Base-by-base conservation (phyloP, 2,329 filamentous ascomycete genomes). In the Neofusicoccum sp. region DNA sequence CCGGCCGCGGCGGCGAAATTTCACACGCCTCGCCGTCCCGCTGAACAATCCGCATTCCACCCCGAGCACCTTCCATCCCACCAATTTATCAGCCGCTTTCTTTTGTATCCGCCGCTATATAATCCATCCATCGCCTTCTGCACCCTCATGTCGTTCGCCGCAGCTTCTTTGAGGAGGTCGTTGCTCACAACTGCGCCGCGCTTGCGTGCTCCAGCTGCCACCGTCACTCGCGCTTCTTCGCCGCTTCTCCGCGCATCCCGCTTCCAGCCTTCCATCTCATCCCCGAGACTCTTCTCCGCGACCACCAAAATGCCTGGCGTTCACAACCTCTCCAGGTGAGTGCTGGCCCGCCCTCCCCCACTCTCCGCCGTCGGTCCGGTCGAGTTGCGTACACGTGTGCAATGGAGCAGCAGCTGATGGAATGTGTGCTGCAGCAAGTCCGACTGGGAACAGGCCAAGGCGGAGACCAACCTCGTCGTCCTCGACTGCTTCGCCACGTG, bases 401-500 rank as follows among this genome's bases (percentile, higher is more conserved):
- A 28, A 12, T 33, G 7, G 34, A 31, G 26, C 51, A 16, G 38
- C n/a, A 20, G 38, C 31, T 45, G 34, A 58, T 48, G 38, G 20
- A 14, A 20, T 6, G 28, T 6, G 26, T 40, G 62, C 20, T 59
- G 64, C 64, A 90, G 86, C 66, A 84, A 82, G 71, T 71, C 78
- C 26, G 84, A 86, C 31, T 92, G 85, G 75, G 73, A 84, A 60
- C 70, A 75, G 33, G 82, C 83, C 61, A 68, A 88, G 62, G 73
- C 79, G 60, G 70, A 79, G 56, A 68, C 80, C 60, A 77, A 86
- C 70, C 76, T 89, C 65, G 84, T 96, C 68, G 79, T 97, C 63
- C 80, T 98, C 70, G 93, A 98, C 81, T 92, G 86, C 80, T 92
- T 89, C 76, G 93, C 93, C 61, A 86, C 81, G 64, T 97, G 93